Evolutionary conservation across 2,329 filamentous ascomycete species (phyloP).

Genomic region (Colletotrichum zoysiae): DNA sequence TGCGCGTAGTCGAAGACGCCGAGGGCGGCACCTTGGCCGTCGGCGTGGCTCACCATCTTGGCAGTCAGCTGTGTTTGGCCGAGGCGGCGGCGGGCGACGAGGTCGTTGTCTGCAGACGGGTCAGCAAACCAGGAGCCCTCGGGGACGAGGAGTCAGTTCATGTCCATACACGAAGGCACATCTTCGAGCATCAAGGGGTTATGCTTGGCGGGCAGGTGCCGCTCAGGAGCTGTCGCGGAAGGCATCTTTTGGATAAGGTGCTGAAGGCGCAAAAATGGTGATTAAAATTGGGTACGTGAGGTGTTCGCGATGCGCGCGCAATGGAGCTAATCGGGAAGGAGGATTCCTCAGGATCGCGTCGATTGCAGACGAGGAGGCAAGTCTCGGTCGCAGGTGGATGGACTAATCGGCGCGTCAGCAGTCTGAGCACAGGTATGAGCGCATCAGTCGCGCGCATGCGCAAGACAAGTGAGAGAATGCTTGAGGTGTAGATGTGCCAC

Average conservation of each 20-base stretch:
- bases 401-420: slow-evolving; percentile 38
- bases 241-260: slow-evolving; percentile 34
- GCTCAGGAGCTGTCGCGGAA: slow-evolving; percentile 53
- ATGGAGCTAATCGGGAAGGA: slow-evolving; percentile 3
- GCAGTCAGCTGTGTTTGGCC: slow-evolving; percentile 92
- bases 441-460: slow-evolving; percentile 4
- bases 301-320: slow-evolving; percentile 21
- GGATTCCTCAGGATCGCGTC: slow-evolving; percentile 19
- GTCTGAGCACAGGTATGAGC: slow-evolving; percentile 27
- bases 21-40: slow-evolving; percentile 78
- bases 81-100: slow-evolving; percentile 86
- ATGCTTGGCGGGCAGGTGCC: slow-evolving; percentile 69
- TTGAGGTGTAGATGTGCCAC: slow-evolving; percentile 2
- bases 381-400: slow-evolving; percentile 11
- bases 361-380: background rate
- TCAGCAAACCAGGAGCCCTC: slow-evolving; percentile 27
- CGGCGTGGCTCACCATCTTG: slow-evolving; percentile 81
- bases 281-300: slow-evolving; percentile 26
- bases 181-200: slow-evolving; percentile 77
- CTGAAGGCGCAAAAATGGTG: slow-evolving; percentile 19
- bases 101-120: slow-evolving; percentile 71
- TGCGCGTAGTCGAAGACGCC: slow-evolving; percentile 97
- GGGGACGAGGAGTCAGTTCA: slow-evolving; percentile 38
- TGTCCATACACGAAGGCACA: slow-evolving; percentile 70
- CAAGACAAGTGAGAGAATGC: slow-evolving; percentile 1